Base-by-base conservation (phyloP, 345 rosid genomes). In the Linum tenue region DNA sequence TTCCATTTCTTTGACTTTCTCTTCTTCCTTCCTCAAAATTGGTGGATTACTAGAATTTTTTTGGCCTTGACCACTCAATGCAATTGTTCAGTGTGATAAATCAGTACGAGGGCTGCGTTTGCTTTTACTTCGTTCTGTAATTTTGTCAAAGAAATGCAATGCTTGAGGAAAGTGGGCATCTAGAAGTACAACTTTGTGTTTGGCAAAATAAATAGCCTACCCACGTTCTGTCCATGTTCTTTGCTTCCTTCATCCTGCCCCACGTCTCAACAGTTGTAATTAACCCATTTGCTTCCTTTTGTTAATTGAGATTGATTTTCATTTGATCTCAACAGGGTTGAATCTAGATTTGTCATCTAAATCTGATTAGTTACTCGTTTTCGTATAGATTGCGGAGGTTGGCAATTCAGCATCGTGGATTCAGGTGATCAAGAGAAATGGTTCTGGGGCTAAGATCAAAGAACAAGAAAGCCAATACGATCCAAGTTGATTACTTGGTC, bases 371-470 rank as follows among this genome's bases (percentile, higher is more conserved):
- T 43, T 43, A 11, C 9, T 43, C 10, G 6, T 1, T 48, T 48
- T 48, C 14, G 14, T 3, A 7, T 48, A 9, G 5, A 41, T 15
- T 9, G 53, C 3, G 53, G 14, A 48, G 53, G 14, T 48, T 48
- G 53, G 53, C 53, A 48, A 7, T 43, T 43, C 10, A 22, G 31
- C 31, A 22, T 22, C 31, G 31, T 22, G 31, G 31, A 22, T 22
- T 22, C 31, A 22, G 31, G 53, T 48, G 53, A 43, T 43, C 50
- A 43, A 43, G 53, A 48, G 71, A 62, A 50, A 84, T 87, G 92
- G 87, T 87, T 76, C 86, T 87, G 4, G 87, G 92, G 51, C 55
- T 87, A 56, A 76, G 83, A 78, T 78, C 82, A 16, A 87, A 80
- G 85, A 80, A 76, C 79, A 69, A 72, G 31, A 87, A 76, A 73